These are phyloP conservation scores for Fusarium beomiforme DNA, from an alignment of 2,329 filamentous ascomycete species.

Conservation along the genomic window DNA sequence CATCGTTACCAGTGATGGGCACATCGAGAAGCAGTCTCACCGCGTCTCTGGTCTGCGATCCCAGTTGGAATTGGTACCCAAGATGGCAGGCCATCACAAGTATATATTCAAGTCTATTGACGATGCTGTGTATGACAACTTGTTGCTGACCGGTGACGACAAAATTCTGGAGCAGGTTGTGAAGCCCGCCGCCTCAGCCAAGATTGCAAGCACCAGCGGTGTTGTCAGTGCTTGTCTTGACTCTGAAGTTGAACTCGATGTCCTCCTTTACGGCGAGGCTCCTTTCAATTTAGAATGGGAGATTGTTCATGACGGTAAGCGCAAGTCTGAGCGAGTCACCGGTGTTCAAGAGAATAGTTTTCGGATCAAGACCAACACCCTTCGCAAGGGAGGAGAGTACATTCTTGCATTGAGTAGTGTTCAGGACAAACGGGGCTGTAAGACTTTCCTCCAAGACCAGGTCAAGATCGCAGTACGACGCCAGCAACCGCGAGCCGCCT, in stretches of 20 bases:
- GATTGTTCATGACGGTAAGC: constrained; percentile 87
- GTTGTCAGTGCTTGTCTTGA: constrained; percentile 81
- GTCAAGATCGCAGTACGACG: constrained; percentile 86
- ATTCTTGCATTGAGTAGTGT: constrained; percentile 86
- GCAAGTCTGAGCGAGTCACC: constrained; percentile 73
- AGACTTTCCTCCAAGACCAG: constrained; percentile 85
- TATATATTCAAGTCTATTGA: constrained; percentile 86
- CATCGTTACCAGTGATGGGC: constrained; percentile 68
- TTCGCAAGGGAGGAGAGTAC: constrained; percentile 89
- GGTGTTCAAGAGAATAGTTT: constrained; percentile 71
- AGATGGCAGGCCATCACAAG: constrained; percentile 82
- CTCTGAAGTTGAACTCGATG: constrained; percentile 78
- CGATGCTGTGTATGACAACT: constrained; percentile 81
- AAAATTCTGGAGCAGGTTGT: constrained; percentile 86
- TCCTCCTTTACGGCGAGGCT: constrained; percentile 80
- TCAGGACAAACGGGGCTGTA: constrained; percentile 87
- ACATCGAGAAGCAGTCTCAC: constrained; percentile 64
- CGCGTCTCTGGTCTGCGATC: constrained; percentile 77
- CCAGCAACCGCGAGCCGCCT: constrained; percentile 86
- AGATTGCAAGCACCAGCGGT: constrained; percentile 66
- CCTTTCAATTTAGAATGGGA: constrained; percentile 95
- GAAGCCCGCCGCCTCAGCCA: constrained; percentile 88
- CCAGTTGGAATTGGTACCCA: constrained; percentile 85
- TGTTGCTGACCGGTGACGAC: constrained; percentile 68
- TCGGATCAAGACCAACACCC: constrained; percentile 77